Evolutionary conservation across 345 rosid genomes (phyloP).

Genomic region (Gossypium thurberi): DNA sequence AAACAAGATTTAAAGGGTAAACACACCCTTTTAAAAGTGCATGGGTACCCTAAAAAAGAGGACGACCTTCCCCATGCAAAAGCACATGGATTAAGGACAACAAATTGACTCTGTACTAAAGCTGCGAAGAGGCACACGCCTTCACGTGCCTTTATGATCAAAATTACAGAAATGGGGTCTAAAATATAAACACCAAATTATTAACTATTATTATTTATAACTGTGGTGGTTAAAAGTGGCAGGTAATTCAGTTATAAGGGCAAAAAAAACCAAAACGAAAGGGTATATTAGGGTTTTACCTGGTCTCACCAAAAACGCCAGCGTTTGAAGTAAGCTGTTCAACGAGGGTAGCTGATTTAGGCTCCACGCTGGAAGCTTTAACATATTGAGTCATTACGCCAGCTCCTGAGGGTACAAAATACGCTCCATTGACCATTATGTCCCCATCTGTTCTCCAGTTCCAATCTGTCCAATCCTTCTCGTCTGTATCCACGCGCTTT

Average conservation of each 20-base stretch:
- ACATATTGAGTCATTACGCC: conserved; percentile 53
- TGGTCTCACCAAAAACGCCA: conserved; percentile 72
- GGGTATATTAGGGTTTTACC: conserved; percentile 28
- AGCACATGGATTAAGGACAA: neutral
- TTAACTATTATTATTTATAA: neutral
- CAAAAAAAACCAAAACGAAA: neutral
- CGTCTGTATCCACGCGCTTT: conserved; percentile 76
- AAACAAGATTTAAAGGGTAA: neutral
- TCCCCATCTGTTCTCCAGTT: conserved; percentile 98
- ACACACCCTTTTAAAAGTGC: neutral
- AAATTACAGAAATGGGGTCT: neutral
- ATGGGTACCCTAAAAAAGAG: neutral
- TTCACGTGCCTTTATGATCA: conserved; percentile 25
- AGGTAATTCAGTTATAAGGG: conserved; percentile 15
- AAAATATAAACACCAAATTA: neutral
- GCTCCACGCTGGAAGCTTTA: conserved; percentile 71
- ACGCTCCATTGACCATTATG: conserved; percentile 82
- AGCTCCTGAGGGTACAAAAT: conserved; percentile 82
- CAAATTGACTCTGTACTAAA: neutral
- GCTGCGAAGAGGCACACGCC: conserved; percentile 8
- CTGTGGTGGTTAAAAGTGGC: neutral
- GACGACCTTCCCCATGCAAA: conserved; percentile 9
- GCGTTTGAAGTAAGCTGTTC: conserved; percentile 69
- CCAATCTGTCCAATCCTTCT: conserved; percentile 69
- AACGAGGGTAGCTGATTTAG: conserved; percentile 57